A percentile compares a stretch with the other conserved stretches of the same genome.
phyloP scores from a whole-genome alignment of 169 alveolate genomes.

The Neospora caninum region DNA sequence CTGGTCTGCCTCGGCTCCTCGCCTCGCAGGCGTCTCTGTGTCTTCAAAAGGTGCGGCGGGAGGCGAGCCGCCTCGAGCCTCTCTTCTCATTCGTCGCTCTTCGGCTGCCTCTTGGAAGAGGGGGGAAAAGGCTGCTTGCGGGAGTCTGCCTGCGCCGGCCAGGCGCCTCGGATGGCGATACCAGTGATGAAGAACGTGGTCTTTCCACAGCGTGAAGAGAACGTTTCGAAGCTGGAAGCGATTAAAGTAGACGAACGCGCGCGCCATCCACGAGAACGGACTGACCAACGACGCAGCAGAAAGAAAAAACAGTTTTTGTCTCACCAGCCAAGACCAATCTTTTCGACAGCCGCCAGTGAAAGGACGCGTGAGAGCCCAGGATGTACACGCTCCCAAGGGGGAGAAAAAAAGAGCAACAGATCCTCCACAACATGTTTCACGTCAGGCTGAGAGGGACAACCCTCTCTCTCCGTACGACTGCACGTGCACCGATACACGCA shows the following conservation, averaged over 20 bases:
- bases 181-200: neutral
- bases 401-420: no score
- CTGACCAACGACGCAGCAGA: neutral
- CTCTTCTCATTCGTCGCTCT: neutral
- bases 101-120: no score
- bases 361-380: no score
- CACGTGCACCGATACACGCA: no score
- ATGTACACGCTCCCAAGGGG: no score
- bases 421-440: no score
- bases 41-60: neutral
- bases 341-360: no score
- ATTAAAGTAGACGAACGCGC: conserved; percentile 28
- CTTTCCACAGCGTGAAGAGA: conserved; percentile 13
- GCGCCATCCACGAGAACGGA: conserved; percentile 21
- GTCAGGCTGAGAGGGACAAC: no score
- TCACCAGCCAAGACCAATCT: no score
- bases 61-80: neutral
- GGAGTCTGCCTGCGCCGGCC: neutral
- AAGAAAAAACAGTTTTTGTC: no score
- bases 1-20: neutral
- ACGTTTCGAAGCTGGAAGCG: conserved; percentile 20
- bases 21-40: neutral
- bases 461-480: no score
- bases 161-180: neutral
- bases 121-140: neutral